Conservation (phyloP, 495 filamentous ascomycete species). For the Thermothielavioides terrestris region DNA sequence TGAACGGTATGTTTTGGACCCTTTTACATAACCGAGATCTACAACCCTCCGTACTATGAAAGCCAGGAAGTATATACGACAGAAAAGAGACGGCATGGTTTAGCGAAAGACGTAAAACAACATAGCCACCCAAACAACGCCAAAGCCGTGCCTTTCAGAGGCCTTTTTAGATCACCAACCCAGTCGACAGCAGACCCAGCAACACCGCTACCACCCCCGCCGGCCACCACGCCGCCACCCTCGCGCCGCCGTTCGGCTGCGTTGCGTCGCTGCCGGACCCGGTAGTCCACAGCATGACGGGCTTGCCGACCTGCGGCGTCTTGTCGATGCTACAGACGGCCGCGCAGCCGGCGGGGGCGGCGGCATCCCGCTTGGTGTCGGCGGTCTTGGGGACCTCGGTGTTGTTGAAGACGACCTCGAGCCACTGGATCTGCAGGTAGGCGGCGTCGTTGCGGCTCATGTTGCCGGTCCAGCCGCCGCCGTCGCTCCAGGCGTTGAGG, state of each 20-base stretch:
- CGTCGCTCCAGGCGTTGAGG: slow-evolving; percentile 71
- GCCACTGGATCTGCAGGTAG: slow-evolving; percentile 62
- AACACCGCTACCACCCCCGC: neutral
- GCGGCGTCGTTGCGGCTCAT: slow-evolving; percentile 53
- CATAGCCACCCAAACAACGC: too few species aligned
- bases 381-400: too few species aligned
- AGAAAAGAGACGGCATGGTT: too few species aligned
- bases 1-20: too few species aligned
- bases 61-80: too few species aligned
- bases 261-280: too few species aligned
- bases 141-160: too few species aligned
- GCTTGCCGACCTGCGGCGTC: slow-evolving; percentile 31
- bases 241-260: neutral
- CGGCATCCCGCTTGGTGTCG: too few species aligned
- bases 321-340: slow-evolving; percentile 45
- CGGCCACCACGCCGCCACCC: slow-evolving; percentile 1
- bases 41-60: too few species aligned
- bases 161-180: neutral
- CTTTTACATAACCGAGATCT: too few species aligned
- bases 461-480: slow-evolving; percentile 63
- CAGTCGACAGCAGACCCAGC: neutral
- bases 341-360: slow-evolving; percentile 18
- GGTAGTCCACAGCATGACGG: slow-evolving; percentile 38
- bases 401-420: slow-evolving; percentile 63
- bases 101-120: too few species aligned